These are phyloP conservation scores for Jamesozyma gamospora DNA, from an alignment of 805 yeast genomes.

Conservation along the genomic window DNA sequence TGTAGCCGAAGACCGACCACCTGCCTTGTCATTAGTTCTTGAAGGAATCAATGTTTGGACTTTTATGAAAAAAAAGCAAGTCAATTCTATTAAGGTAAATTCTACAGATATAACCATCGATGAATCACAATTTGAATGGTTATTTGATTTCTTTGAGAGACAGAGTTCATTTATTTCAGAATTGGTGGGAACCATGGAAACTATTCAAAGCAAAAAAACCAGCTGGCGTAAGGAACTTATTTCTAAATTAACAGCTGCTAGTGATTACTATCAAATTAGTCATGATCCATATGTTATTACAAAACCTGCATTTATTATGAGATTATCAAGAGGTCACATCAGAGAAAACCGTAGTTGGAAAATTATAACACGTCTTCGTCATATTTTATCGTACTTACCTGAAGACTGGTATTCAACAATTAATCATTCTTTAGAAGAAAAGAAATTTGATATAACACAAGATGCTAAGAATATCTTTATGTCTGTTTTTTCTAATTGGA, in stretches of 20 bases:
- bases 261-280: conserved; percentile 43
- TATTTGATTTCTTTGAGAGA: conserved; percentile 14
- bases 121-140: conserved; percentile 31
- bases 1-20: conserved; percentile 14
- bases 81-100: conserved; percentile 21
- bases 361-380: conserved; percentile 66
- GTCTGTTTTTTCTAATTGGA: conserved; percentile 62
- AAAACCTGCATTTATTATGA: conserved; percentile 71
- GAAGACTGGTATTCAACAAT: conserved; percentile 33
- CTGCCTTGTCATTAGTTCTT: conserved; percentile 19
- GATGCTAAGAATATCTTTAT: conserved; percentile 48
- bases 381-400: conserved; percentile 55
- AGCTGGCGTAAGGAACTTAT: conserved; percentile 30
- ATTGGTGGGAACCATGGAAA: conserved; percentile 6
- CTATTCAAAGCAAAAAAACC: conserved; percentile 6
- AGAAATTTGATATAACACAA: conserved; percentile 37
- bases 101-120: conserved; percentile 27
- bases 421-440: conserved; percentile 18
- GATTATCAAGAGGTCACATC: conserved; percentile 64
- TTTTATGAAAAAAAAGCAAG: conserved; percentile 10
- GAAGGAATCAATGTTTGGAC: conserved; percentile 27
- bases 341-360: conserved; percentile 85
- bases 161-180: conserved; percentile 5
- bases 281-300: conserved; percentile 88
- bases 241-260: conserved; percentile 37